Base-by-base conservation (phyloP, 148 eudicot species). In the Simmondsia chinensis region DNA sequence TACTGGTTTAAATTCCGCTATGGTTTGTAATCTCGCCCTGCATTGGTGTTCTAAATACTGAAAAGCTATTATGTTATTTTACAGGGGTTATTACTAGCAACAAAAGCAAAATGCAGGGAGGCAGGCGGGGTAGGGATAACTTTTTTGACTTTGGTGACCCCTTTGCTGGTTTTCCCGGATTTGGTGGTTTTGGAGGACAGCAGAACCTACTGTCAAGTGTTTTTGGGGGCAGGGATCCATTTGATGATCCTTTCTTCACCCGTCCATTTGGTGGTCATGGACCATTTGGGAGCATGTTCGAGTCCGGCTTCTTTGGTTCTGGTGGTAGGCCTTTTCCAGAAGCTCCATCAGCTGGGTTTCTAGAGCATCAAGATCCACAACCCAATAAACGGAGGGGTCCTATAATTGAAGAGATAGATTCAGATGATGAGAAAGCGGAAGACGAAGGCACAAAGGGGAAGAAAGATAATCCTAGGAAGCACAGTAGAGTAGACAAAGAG, bases 181-280 rank as follows among this genome's bases (percentile, higher is more conserved):
- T 75, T 49, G 67, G 61, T 50, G 87, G 87, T 33, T 46, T 74
- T 57, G 73, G 77, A 33, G 80, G 80, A 45, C 88, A 64, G 4
- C 71, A 69, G 30, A 76, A 62, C 52, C 39, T 82, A 48, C 13
- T 81, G n/a, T 43, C 95, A 32, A 50, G 68, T 48, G 50, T 89
- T 45, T 81, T 89, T 36, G 97, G 95, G 32, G 95, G 82, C 41
- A 79, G 82, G 46, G 79, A 81, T 66, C 97, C 97, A 5, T 89
- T 84, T 68, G 93, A 81, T 59, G 93, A 84, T 37, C 93, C 95
- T 64, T 84, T 89, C 66, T 84, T 81, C 55, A 65, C 63, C 11
- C 70, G 65, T 28, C 95, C 69, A 4, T 64, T 64, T 19, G 64
- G 58, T 36, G 52, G 46, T 38, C 29, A n/a, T n/a, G n/a, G 23